A percentile compares a stretch with the other conserved stretches of the same genome.
phyloP scores from a whole-genome alignment of 2,329 filamentous ascomycete genomes.

The Ophiostoma pallidulum region DNA sequence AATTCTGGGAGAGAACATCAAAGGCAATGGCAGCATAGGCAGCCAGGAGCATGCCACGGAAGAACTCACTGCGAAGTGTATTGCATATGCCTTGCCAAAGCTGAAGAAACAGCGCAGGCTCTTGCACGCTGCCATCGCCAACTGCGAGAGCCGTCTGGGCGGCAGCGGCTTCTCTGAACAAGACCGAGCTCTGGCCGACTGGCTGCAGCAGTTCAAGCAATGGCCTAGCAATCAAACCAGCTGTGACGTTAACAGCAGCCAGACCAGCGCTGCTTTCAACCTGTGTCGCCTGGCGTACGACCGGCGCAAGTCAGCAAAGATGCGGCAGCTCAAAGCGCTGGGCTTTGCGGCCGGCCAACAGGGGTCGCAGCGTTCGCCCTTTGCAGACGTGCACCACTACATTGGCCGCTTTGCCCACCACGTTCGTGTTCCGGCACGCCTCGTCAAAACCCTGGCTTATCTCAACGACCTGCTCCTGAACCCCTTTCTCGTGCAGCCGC shows the following conservation, averaged over 20 bases:
- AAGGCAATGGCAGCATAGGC: neutral
- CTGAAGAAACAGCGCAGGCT: neutral
- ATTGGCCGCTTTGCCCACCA: conserved; percentile 37
- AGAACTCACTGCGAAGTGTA: neutral
- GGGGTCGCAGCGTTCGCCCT: conserved; percentile 13
- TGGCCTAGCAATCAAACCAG: neutral
- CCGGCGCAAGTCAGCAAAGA: conserved; percentile 13
- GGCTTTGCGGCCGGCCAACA: no score
- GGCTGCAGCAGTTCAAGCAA: conserved; percentile 6
- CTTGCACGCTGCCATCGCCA: neutral
- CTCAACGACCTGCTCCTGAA: conserved; percentile 26
- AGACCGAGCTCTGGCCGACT: neutral
- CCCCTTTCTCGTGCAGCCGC: conserved; percentile 19
- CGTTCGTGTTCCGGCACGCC: conserved; percentile 28
- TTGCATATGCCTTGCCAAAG: neutral
- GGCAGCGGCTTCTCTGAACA: neutral
- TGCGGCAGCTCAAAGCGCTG: conserved; percentile 4
- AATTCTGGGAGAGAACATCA: neutral
- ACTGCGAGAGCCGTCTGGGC: conserved; percentile 19
- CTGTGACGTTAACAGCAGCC: neutral
- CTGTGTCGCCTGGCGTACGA: conserved; percentile 10
- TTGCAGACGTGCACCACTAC: conserved; percentile 28
- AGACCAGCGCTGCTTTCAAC: neutral
- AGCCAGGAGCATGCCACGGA: neutral
- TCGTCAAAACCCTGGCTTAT: conserved; percentile 26